Evolutionary conservation across 2,329 filamentous ascomycete genomes (phyloP).

Genomic region (Cercospora sp.): DNA sequence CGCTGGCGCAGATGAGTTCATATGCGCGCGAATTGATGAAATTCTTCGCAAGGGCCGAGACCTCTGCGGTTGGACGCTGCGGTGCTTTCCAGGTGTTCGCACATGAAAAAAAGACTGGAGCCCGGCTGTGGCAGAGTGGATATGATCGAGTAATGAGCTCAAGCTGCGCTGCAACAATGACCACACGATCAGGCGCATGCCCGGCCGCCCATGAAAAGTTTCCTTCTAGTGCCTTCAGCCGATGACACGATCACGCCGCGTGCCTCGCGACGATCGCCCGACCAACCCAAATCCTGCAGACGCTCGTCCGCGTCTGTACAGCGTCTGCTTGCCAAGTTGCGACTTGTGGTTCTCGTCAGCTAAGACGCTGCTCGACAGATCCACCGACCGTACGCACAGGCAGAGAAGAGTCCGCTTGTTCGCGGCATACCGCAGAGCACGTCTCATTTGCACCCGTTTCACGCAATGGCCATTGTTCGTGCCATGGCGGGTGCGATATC

Average conservation of each 20-base stretch:
- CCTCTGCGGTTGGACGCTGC: neutral
- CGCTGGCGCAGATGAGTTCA: neutral
- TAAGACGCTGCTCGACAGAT: neutral
- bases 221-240: conserved; percentile 1
- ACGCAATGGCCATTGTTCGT: neutral
- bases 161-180: neutral
- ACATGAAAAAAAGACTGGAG: conserved; percentile 7
- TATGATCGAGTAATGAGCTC: conserved; percentile 15
- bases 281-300: neutral
- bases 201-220: neutral
- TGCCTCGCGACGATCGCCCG: conserved; percentile 1
- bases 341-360: neutral
- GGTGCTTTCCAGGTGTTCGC: conserved; percentile 2
- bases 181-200: neutral
- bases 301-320: neutral
- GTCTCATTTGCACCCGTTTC: neutral
- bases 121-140: conserved; percentile 3
- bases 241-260: conserved; percentile 12
- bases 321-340: neutral
- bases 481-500: neutral
- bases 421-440: no score
- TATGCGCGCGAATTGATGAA: neutral
- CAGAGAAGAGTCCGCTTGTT: neutral
- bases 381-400: neutral
- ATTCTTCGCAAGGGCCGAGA: neutral